phyloP scores from a whole-genome alignment of 805 yeast genomes.

The Ogataea parapolymorpha region DNA sequence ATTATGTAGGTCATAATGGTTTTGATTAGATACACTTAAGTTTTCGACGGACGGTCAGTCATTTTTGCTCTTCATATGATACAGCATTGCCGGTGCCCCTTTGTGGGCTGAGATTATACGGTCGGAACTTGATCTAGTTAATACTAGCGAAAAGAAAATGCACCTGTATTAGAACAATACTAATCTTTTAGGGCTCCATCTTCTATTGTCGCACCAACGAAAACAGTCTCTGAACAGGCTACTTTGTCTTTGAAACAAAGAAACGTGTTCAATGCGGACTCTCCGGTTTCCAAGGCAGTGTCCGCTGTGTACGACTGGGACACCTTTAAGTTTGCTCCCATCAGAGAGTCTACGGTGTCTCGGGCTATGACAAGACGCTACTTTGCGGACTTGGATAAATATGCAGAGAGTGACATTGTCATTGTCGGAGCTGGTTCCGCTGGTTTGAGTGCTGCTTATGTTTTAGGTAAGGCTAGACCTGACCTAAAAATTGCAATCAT shows the following conservation, averaged over 20 bases:
- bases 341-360: slow-evolving; percentile 74
- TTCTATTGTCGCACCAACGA: slow-evolving; percentile 13
- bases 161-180: slow-evolving; percentile 18
- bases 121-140: slow-evolving; percentile 43
- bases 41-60: slow-evolving; percentile 14
- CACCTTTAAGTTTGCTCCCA: slow-evolving; percentile 63
- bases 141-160: slow-evolving; percentile 42
- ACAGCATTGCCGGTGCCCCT: slow-evolving; percentile 29
- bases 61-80: background rate
- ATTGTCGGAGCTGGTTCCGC: slow-evolving; percentile 79
- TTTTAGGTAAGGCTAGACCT: slow-evolving; percentile 69
- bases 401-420: slow-evolving; percentile 71
- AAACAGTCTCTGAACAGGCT: slow-evolving; percentile 7
- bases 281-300: slow-evolving; percentile 29
- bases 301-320: slow-evolving; percentile 54
- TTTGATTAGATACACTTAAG: slow-evolving; percentile 7
- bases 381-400: slow-evolving; percentile 68
- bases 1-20: slow-evolving; percentile 6
- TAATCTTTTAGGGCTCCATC: slow-evolving; percentile 25
- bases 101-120: slow-evolving; percentile 39
- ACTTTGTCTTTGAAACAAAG: slow-evolving; percentile 19
- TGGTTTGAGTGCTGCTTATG: slow-evolving; percentile 74
- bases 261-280: slow-evolving; percentile 24
- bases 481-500: slow-evolving; percentile 70
- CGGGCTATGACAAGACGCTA: slow-evolving; percentile 78